Evolutionary conservation across 202 grass and related monocot genomes (phyloP).

Genomic region (Setaria viridis): DNA sequence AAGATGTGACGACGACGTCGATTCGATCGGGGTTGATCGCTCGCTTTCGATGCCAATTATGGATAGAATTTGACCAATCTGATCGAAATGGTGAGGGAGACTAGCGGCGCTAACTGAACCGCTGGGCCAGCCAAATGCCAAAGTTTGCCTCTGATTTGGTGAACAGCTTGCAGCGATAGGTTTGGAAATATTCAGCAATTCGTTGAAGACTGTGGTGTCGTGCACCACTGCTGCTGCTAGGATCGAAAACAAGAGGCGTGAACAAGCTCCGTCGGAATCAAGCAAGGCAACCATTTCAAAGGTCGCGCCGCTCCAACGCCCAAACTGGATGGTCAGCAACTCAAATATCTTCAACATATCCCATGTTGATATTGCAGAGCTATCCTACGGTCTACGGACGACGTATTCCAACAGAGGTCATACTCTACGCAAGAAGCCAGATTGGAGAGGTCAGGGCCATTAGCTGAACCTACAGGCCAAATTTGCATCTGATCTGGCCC

Average conservation of each 20-base stretch:
- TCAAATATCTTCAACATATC: neutral
- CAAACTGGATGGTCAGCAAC: neutral
- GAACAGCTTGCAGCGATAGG: constrained; percentile 28
- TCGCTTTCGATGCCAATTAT: constrained; percentile 3
- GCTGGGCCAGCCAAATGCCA: neutral
- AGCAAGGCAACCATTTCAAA: neutral
- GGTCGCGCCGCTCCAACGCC: neutral
- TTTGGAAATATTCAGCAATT: neutral
- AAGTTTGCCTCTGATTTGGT: neutral
- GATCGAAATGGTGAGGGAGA: neutral
- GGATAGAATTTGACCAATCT: neutral
- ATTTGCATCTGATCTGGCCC: neutral
- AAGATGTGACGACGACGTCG: constrained; percentile 40
- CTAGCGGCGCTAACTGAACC: neutral
- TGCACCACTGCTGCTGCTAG: neutral
- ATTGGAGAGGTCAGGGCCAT: neutral
- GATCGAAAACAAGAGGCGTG: neutral
- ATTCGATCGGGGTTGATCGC: constrained; percentile 3
- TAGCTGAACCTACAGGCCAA: neutral
- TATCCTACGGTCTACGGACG: neutral
- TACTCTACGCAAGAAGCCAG: neutral
- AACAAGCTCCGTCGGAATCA: neutral
- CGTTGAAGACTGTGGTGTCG: neutral
- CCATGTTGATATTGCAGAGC: neutral
- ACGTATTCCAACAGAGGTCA: neutral